A percentile compares a stretch with the other conserved stretches of the same genome.
Evolutionary conservation across 805 yeast species (phyloP).

Genomic region (Metschnikowia peoriensis): DNA sequence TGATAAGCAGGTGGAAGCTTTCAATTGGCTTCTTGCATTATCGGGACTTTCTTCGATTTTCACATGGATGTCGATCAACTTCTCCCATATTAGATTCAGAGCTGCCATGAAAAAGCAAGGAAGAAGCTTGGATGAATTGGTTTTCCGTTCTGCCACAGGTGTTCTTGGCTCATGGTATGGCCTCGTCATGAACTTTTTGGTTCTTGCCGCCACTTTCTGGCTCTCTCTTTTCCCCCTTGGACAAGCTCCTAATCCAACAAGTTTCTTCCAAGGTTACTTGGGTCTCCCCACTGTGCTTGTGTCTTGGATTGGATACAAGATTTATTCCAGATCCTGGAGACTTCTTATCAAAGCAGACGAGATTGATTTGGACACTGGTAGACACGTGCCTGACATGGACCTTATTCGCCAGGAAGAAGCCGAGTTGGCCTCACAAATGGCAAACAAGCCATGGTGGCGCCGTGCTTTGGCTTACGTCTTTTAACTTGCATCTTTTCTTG

Average conservation of each 20-base stretch:
- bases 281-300: slow-evolving; percentile 24
- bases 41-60: slow-evolving; percentile 43
- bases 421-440: slow-evolving; percentile 10
- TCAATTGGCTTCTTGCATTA: slow-evolving; percentile 42
- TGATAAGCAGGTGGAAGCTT: slow-evolving; percentile 35
- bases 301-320: slow-evolving; percentile 25
- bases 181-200: slow-evolving; percentile 22
- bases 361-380: slow-evolving; percentile 28
- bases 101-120: slow-evolving; percentile 41
- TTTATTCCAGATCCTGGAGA: slow-evolving; percentile 21
- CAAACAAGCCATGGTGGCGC: slow-evolving; percentile 13
- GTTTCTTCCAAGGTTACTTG: slow-evolving; percentile 28
- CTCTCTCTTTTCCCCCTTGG: slow-evolving; percentile 29
- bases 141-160: slow-evolving; percentile 53
- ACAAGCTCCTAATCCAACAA: slow-evolving; percentile 18
- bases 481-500: neutral
- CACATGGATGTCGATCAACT: slow-evolving; percentile 44
- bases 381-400: slow-evolving; percentile 25
- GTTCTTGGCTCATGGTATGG: slow-evolving; percentile 26
- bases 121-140: slow-evolving; percentile 46
- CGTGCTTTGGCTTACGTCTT: slow-evolving; percentile 10
- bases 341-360: slow-evolving; percentile 19
- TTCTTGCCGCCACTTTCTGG: slow-evolving; percentile 29
- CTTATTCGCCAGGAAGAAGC: slow-evolving; percentile 25
- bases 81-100: slow-evolving; percentile 42